Percentiles rank a stretch among this genome's conserved stretches.
Evolutionary conservation across 106 monocot genomes (phyloP).

Genomic region (Iris macrosiphon): DNA sequence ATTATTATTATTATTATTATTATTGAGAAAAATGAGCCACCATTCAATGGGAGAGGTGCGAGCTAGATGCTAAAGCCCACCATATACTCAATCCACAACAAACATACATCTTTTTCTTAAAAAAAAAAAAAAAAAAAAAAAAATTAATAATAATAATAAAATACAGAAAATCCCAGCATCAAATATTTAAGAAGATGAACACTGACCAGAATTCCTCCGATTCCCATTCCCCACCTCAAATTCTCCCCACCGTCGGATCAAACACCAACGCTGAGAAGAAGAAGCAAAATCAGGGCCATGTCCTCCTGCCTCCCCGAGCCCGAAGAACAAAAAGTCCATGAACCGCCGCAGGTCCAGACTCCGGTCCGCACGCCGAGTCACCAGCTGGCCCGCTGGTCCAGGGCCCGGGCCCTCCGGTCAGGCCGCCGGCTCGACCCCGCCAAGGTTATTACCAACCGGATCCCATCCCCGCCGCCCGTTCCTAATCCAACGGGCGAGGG

Average conservation of each 20-base stretch:
- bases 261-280: too few relatives aligned
- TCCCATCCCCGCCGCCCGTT: background rate
- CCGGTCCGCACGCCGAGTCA: conserved; percentile 16
- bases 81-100: too few relatives aligned
- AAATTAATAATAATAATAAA: too few relatives aligned
- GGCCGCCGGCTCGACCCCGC: conserved; percentile 38
- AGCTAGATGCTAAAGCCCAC: too few relatives aligned
- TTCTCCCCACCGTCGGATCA: background rate
- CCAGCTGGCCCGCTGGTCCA: conserved; percentile 71
- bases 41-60: too few relatives aligned
- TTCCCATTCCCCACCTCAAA: background rate
- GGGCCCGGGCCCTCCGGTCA: conserved; percentile 54
- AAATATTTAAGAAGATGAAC: too few relatives aligned
- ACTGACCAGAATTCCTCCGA: background rate
- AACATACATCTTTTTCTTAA: too few relatives aligned
- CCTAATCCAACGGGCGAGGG: conserved; percentile 12
- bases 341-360: background rate
- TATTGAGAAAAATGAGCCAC: too few relatives aligned
- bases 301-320: background rate
- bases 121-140: too few relatives aligned
- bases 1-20: too few relatives aligned
- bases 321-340: background rate
- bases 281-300: too few relatives aligned
- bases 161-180: too few relatives aligned
- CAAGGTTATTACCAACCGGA: background rate